Evolutionary conservation across 306 rosid species (phyloP).

Genomic region (Casuarina cunninghamiana): DNA sequence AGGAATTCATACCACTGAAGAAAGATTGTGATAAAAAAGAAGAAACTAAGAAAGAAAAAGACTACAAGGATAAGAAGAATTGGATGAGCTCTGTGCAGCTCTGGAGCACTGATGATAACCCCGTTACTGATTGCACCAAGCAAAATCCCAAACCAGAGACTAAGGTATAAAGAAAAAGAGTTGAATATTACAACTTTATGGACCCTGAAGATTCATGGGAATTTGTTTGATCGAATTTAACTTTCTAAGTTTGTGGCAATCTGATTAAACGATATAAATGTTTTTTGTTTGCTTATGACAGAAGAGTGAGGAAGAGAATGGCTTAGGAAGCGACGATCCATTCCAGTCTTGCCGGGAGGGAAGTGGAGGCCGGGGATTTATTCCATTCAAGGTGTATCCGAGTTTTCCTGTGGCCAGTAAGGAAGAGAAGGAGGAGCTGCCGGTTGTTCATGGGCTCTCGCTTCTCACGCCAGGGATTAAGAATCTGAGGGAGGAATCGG

Average conservation of each 20-base stretch:
- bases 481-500: conserved; percentile 56
- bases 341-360: conserved; percentile 49
- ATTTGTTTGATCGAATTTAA: conserved; percentile 2
- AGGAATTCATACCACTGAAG: conserved; percentile 77
- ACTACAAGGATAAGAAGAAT: conserved; percentile 76
- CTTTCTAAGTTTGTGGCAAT: not conserved
- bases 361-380: conserved; percentile 49
- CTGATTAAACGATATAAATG: not conserved
- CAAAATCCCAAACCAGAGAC: conserved; percentile 41
- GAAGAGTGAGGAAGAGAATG: conserved; percentile 52
- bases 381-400: conserved; percentile 59
- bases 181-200: not conserved
- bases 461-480: conserved; percentile 59
- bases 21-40: conserved; percentile 49
- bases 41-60: conserved; percentile 42
- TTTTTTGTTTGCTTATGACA: conserved; percentile 27
- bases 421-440: conserved; percentile 69
- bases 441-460: conserved; percentile 54
- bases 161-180: conserved; percentile 48
- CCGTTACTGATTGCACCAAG: conserved; percentile 28
- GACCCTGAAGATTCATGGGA: not conserved
- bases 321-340: conserved; percentile 42
- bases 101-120: conserved; percentile 53
- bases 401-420: conserved; percentile 45
- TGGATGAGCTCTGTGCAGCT: conserved; percentile 99